Evolutionary conservation across 495 filamentous ascomycete genomes (phyloP), one percentile per base, ranked within the genome.

Genomic region (Aspergillus carlsbadensis): DNA sequence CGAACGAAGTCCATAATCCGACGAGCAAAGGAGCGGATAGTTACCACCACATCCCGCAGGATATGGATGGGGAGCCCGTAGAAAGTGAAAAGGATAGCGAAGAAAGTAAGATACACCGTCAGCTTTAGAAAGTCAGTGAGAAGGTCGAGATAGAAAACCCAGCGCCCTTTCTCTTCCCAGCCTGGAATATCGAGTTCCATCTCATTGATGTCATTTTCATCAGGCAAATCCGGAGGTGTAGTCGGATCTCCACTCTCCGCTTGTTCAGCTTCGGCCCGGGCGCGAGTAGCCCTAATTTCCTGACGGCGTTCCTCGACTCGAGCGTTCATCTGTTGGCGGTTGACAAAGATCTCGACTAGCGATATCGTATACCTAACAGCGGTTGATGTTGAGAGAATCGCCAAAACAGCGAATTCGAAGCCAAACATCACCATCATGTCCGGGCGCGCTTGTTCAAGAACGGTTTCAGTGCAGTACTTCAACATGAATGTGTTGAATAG

Each of bases 381-480:
- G 7, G 91, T 96, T 22, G 92, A 93, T 18, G 84, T 73, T 1
- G 95, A 96, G 26, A 85, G 83, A 10, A 95, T 85, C 4, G 84
- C 77, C 55, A 98, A 72, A 55, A 98, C 84, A 11, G 92, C 91
- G 62, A 98, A 98, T 69, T 98, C 94, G 63, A 98, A 98, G 15
- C 92, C 86, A 65, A 98, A 98, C 92, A 98, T 98, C 53, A 98
- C 90, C 95, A 98, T 98, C 90, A 98, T 97, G 51, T 94, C 92
- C 0, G 94, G 92, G 17, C 89, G 84, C 0, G 94, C 89, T 57
- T 91, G 84, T 41, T 87, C 82, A 17, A 96, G 84, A 22, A 98
- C 92, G 2, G 88, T 89, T 10, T 84, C 79, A 62, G 96, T 75
- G 57, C 87, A 87, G 65, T 97, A 96, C 21, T 73, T 77, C 56